Percentiles rank a stretch among this genome's conserved stretches.
Conservation (phyloP, 1,284 basidiomycete genomes). For the Malassezia nana region DNA sequence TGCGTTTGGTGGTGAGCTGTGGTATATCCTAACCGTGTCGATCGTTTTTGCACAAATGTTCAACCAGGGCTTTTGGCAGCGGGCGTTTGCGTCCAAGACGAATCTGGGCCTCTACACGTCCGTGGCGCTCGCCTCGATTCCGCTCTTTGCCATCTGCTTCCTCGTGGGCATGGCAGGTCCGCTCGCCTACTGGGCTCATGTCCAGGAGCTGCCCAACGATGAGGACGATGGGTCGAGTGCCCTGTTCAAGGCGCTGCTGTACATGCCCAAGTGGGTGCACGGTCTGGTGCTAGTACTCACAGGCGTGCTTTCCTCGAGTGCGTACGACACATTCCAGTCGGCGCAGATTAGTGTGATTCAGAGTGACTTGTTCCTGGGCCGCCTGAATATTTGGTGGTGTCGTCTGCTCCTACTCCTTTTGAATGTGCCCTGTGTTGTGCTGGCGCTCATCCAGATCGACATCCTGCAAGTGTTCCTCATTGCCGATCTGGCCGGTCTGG, state of each 20-base stretch:
- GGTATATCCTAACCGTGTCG: constrained; percentile 46
- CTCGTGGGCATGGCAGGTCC: constrained; percentile 46
- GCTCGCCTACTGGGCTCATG: constrained; percentile 39
- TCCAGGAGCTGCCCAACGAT: constrained; percentile 19
- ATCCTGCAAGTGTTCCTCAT: constrained; percentile 48
- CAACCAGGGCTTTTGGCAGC: constrained; percentile 49
- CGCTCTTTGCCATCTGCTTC: constrained; percentile 45
- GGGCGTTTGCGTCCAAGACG: constrained; percentile 44
- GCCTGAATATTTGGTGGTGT: constrained; percentile 47
- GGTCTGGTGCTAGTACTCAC: constrained; percentile 44
- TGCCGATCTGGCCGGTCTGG: constrained; percentile 43
- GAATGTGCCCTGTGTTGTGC: constrained; percentile 41
- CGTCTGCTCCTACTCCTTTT: constrained; percentile 35
- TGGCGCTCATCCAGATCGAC: constrained; percentile 45
- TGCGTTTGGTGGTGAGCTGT: constrained; percentile 43
- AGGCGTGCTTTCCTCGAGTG: constrained; percentile 43
- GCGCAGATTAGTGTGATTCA: constrained; percentile 48
- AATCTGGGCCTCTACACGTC: constrained; percentile 39
- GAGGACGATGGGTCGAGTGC: constrained; percentile 39
- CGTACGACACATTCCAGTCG: constrained; percentile 48
- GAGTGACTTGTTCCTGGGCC: constrained; percentile 46
- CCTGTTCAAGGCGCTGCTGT: constrained; percentile 41
- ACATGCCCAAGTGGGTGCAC: constrained; percentile 44
- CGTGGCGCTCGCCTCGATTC: constrained; percentile 36
- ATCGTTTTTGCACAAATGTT: constrained; percentile 46